phyloP scores from a whole-genome alignment of 176 grass and related monocot species.

The Ensete ventricosum region DNA sequence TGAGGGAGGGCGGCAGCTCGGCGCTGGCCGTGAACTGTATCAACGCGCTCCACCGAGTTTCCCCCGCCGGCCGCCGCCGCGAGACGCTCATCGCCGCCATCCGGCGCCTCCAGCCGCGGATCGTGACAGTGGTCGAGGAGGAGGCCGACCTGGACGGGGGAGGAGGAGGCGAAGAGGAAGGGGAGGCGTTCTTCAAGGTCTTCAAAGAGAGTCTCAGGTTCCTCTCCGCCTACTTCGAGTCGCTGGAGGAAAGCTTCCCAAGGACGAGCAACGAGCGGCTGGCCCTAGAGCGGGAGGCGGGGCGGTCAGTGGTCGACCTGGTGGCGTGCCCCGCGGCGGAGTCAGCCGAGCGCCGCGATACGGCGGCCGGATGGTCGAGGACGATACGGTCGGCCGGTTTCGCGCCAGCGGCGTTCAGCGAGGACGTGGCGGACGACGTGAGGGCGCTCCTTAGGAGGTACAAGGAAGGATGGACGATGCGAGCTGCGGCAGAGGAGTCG shows the following conservation, averaged over 20 bases:
- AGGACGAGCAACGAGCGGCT: conserved; percentile 89
- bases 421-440: conserved; percentile 89
- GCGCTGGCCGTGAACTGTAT: conserved; percentile 77
- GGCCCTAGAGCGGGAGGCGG: conserved; percentile 70
- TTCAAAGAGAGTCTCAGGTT: conserved; percentile 75
- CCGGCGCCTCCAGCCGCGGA: conserved; percentile 53
- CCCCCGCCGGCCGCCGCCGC: conserved; percentile 37
- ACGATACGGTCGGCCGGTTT: conserved; percentile 59
- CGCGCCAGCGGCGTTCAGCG: conserved; percentile 63
- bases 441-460: conserved; percentile 78
- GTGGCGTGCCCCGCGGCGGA: conserved; percentile 71
- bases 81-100: conserved; percentile 47
- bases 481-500: conserved; percentile 11
- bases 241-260: conserved; percentile 80
- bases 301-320: conserved; percentile 65
- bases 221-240: conserved; percentile 91
- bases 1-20: conserved; percentile 29
- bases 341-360: conserved; percentile 73
- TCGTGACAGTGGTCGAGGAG: conserved; percentile 86
- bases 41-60: conserved; percentile 58
- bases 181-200: conserved; percentile 66
- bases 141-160: conserved; percentile 59
- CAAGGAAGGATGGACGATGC: conserved; percentile 88
- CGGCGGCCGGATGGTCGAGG: conserved; percentile 52
- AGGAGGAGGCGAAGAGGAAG: conserved; percentile 34